phyloP scores from a whole-genome alignment of 2,329 filamentous ascomycete genomes.

The Taxawa tesnikishii region DNA sequence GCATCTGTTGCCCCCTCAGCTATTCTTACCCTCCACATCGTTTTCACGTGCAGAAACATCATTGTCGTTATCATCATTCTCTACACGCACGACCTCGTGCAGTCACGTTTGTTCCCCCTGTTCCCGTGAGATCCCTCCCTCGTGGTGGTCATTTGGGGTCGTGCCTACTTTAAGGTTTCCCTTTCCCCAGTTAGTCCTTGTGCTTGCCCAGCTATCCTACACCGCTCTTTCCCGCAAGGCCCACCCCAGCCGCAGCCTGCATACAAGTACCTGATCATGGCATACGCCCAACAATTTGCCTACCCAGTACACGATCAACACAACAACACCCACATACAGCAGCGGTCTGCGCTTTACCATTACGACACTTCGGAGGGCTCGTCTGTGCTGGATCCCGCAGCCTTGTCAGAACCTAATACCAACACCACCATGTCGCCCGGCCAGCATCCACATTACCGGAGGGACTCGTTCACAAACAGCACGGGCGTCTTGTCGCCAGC shows the following conservation, averaged over 20 bases:
- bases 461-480: slow-evolving; percentile 20
- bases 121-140: no score
- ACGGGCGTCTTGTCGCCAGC: slow-evolving; percentile 18
- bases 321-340: neutral
- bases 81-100: neutral
- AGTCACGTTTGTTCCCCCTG: no score
- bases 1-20: neutral
- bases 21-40: neutral
- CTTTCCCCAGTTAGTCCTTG: neutral
- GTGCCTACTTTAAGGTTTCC: no score
- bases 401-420: slow-evolving; percentile 18
- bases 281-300: neutral
- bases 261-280: neutral
- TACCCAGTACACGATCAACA: neutral
- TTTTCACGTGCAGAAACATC: neutral
- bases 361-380: neutral
- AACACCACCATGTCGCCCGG: slow-evolving; percentile 14
- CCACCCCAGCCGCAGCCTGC: neutral
- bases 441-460: slow-evolving; percentile 13
- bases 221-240: neutral
- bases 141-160: no score
- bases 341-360: neutral
- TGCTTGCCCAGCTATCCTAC: neutral
- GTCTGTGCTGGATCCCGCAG: no score
- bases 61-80: neutral